A percentile compares a stretch with the other conserved stretches of the same genome.
These are phyloP conservation scores for Flaveria brownii DNA, from an alignment of 129 eudicot species.

Conservation along the genomic window DNA sequence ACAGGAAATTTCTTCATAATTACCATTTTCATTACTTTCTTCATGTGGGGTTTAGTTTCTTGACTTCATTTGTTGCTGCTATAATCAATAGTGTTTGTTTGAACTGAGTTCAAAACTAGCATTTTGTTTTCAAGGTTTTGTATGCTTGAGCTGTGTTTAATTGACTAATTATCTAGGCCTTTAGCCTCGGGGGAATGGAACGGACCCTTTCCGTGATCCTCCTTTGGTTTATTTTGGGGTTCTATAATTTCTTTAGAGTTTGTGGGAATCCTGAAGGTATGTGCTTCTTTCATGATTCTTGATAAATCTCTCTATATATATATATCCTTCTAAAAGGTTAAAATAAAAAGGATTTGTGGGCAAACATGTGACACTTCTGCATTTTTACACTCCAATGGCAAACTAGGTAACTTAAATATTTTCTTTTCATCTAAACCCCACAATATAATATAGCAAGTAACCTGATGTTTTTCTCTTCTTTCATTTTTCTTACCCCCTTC, in stretches of 20 bases:
- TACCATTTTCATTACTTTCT: not conserved
- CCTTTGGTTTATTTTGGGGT: conserved; percentile 44
- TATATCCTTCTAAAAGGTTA: not conserved
- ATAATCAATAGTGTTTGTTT: not conserved
- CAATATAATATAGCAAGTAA: not conserved
- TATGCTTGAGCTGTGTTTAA: conserved; percentile 10
- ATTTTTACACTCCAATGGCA: not conserved
- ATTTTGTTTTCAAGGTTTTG: conserved; percentile 4
- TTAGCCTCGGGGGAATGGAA: conserved; percentile 36
- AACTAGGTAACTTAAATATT: not conserved
- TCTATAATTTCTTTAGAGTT: conserved; percentile 28
- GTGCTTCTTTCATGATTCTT: conserved; percentile 23
- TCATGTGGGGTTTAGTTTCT: not conserved
- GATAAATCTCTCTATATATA: not conserved
- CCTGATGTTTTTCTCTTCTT: not conserved
- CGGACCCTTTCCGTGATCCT: conserved; percentile 34
- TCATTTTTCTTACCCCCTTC: not conserved
- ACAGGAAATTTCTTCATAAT: conserved; percentile 15
- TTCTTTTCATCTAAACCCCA: not conserved
- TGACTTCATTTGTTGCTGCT: conserved; percentile 1
- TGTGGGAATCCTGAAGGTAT: conserved; percentile 54
- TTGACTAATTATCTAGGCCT: conserved; percentile 32
- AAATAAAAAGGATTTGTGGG: not conserved
- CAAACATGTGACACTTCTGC: not conserved
- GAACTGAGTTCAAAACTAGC: conserved; percentile 1